phyloP scores from a whole-genome alignment of 345 rosid species.

The Salix exigua region DNA sequence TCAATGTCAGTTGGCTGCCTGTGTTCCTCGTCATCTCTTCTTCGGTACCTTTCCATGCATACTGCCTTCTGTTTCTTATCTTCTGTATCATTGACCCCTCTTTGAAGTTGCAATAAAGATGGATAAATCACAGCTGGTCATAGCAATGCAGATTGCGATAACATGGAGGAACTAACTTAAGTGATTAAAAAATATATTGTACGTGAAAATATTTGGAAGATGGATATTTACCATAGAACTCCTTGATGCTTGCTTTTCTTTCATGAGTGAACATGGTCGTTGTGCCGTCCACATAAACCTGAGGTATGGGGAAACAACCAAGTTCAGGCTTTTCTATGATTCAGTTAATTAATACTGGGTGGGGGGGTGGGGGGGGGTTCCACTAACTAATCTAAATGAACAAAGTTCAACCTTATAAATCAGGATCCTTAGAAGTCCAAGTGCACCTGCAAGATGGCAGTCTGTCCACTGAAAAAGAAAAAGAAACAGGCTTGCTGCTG shows the following conservation, averaged over 20 bases:
- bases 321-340: conserved; percentile 2
- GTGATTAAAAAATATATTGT: not conserved
- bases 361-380: not conserved
- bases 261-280: conserved; percentile 79
- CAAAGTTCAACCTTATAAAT: conserved; percentile 49
- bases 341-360: not conserved
- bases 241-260: conserved; percentile 75
- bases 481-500: conserved; percentile 62
- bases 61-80: conserved; percentile 53
- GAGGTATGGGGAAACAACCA: not conserved
- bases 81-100: conserved; percentile 55
- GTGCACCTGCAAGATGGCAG: conserved; percentile 61
- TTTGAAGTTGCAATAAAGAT: conserved; percentile 54
- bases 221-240: conserved; percentile 52
- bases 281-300: conserved; percentile 73
- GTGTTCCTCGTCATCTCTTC: conserved; percentile 43
- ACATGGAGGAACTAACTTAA: not conserved
- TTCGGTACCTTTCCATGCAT: conserved; percentile 53
- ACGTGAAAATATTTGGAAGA: not conserved
- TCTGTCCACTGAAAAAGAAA: conserved; percentile 73
- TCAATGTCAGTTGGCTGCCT: conserved; percentile 33
- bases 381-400: not conserved
- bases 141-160: conserved; percentile 3
- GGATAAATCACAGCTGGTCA: conserved; percentile 63
- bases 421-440: conserved; percentile 58